Percentiles rank a stretch among this genome's conserved stretches.
Conservation (phyloP, 1,284 basidiomycete species). For the Apiotrichum sp. region DNA sequence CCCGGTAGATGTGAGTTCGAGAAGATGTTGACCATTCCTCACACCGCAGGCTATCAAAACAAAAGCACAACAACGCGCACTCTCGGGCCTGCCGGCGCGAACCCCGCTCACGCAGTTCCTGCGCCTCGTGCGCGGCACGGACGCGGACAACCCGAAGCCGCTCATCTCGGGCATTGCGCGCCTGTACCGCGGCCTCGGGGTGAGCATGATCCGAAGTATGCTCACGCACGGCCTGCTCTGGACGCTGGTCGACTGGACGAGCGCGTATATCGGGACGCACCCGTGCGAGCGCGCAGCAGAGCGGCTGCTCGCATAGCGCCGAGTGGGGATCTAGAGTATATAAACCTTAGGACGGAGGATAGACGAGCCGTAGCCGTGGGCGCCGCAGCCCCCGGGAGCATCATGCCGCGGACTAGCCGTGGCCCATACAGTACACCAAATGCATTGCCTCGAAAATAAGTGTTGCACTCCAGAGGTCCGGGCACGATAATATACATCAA, state of each 20-base stretch:
- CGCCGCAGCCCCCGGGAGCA: too few species aligned
- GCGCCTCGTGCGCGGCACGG: slow-evolving; percentile 41
- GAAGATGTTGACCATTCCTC: slow-evolving; percentile 5
- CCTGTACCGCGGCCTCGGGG: slow-evolving; percentile 42
- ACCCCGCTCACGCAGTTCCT: slow-evolving; percentile 39
- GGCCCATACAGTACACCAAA: slow-evolving; percentile 3
- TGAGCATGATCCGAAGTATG: slow-evolving; percentile 46
- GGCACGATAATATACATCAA: background rate
- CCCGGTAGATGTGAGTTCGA: slow-evolving; percentile 47
- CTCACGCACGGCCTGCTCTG: slow-evolving; percentile 46
- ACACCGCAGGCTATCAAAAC: slow-evolving; percentile 43
- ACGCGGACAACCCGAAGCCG: slow-evolving; percentile 41
- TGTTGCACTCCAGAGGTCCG: too few species aligned
- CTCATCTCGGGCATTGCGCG: slow-evolving; percentile 37
- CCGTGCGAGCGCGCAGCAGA: slow-evolving; percentile 20
- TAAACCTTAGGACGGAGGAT: background rate
- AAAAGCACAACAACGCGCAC: slow-evolving; percentile 44
- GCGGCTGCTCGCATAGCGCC: background rate
- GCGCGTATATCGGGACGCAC: slow-evolving; percentile 39
- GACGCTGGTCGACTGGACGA: slow-evolving; percentile 44
- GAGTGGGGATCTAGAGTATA: too few species aligned
- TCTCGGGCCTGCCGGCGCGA: slow-evolving; percentile 37
- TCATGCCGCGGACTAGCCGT: background rate
- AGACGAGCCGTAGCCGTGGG: too few species aligned
- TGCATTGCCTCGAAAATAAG: background rate